Base-by-base conservation (phyloP, 257 asterid genomes). In the Ophiorrhiza pumila region DNA sequence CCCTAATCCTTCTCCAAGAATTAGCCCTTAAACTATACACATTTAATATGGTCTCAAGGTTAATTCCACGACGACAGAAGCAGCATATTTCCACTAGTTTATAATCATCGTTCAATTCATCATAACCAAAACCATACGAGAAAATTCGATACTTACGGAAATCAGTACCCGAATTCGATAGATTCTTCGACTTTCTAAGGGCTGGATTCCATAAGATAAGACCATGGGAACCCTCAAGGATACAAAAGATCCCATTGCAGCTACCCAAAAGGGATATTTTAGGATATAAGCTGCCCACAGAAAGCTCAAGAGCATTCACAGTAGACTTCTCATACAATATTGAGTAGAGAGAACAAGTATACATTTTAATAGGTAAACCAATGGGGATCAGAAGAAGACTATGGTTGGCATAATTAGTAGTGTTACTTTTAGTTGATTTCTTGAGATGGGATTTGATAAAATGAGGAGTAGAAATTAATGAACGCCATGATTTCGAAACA, bases 181-280 rank as follows among this genome's bases (percentile, higher is more conserved):
- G 77, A 4, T 42, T 78, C 70, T 82, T 81, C 76, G 61, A 80
- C 8, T 75, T 72, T 74, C 83, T 79, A 2, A 84, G 71, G 22
- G 82, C 50, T 17, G 96, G 93, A 69, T 87, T 87, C 87, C 85
- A 83, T 53, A 87, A 34, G 42, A 55, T 68, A 65, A 56, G 58
- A 77, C 23, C 18, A 47, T 47, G 42, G 0, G 79, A 66, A 34
- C 74, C 80, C 49, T 73, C 1, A 1, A 49, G 67, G 14, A 88
- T 46, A 72, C 89, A 86, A 35, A 88, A 41, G 68, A 88, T 67
- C 11, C 94, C 96, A 75, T 90, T 83, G n/a, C n/a, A n/a, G n/a
- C n/a, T n/a, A n/a, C n/a, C n/a, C n/a, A n/a, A n/a, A n/a, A n/a
- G n/a, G n/a, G 63, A 50, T 50, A 18, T 1, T 20, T 17, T 3